Base-by-base conservation (phyloP, 805 yeast genomes). In the Yamadazyma kitorensis region DNA sequence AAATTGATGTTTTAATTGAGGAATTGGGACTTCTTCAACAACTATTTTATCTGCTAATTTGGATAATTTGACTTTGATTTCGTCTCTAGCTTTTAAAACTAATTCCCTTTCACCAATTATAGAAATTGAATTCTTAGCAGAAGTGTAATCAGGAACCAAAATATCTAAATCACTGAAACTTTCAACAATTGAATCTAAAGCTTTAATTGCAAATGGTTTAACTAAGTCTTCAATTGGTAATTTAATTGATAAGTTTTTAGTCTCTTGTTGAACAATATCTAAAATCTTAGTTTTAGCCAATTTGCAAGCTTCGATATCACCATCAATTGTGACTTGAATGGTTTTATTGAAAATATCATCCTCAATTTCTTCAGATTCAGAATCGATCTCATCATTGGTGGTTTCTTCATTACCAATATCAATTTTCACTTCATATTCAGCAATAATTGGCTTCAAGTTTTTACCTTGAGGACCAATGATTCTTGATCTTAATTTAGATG, bases 381-480 rank as follows among this genome's bases (percentile, higher is more conserved):
- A 31, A 23, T 55, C 68, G 9, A 21, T 21, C 22, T 37, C 34
- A 17, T 37, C 41, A 24, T 70, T 61, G 27, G 57, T 59, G 17
- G 59, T 58, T 18, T 54, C 54, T 27, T 47, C 55, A 29, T 51
- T 48, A 39, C 79, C 82, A 49, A 89, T 80, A 49, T 85, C 85
- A 46, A 89, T 77, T 46, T 72, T 83, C 34, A 80, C 80, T 31
- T 77, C 81, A 31, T 85, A 74, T 23, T 73, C 67, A 34, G 74
- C 82, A 31, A 84, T 71, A 44, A 89, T 85, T 39, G 93, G 89
- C 57, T 79, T 85, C 60, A 89, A 76, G 41, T 72, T 82, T 48
- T 72, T 75, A 55, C 98, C 98, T 55, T 82, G 85, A 27, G 89
- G 73, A 39, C 98, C 98, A 61, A 89, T 89, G 39, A 89, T 76